A percentile compares a stretch with the other conserved stretches of the same genome.
phyloP scores from a whole-genome alignment of 176 grass and related monocot genomes.

The Eleusine coracana region DNA sequence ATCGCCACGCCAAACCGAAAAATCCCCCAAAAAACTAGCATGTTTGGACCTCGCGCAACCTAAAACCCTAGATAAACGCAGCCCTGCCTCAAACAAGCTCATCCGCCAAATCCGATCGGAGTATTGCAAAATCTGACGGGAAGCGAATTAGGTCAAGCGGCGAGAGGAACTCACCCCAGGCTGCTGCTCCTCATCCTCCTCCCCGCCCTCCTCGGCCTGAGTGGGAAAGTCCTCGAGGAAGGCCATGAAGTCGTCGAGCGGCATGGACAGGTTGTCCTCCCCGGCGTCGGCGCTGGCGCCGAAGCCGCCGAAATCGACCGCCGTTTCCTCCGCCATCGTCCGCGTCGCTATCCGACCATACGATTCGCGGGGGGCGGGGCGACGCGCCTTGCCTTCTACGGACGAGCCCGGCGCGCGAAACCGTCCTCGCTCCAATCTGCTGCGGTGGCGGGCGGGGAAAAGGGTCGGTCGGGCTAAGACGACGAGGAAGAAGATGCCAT shows the following conservation, averaged over 20 bases:
- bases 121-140: not conserved
- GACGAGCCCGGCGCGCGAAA: constrained; percentile 1
- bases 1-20: not conserved
- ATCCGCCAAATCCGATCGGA: constrained; percentile 41
- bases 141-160: constrained; percentile 39
- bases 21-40: not conserved
- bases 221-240: constrained; percentile 54
- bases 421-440: constrained; percentile 7
- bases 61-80: constrained; percentile 46
- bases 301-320: constrained; percentile 33
- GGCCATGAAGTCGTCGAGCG: constrained; percentile 56
- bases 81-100: not conserved
- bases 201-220: not conserved
- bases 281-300: not conserved
- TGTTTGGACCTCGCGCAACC: constrained; percentile 1
- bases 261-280: constrained; percentile 74
- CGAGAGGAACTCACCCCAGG: constrained; percentile 34
- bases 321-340: constrained; percentile 59
- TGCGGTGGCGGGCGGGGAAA: not conserved
- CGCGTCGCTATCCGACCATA: constrained; percentile 49
- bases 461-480: not conserved
- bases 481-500: constrained; percentile 25
- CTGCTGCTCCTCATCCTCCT: not conserved
- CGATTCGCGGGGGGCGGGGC: constrained; percentile 29
- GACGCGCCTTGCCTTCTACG: constrained; percentile 22